Base-by-base conservation (phyloP, 1,284 basidiomycete species). In the Hortiboletus rubellus region DNA sequence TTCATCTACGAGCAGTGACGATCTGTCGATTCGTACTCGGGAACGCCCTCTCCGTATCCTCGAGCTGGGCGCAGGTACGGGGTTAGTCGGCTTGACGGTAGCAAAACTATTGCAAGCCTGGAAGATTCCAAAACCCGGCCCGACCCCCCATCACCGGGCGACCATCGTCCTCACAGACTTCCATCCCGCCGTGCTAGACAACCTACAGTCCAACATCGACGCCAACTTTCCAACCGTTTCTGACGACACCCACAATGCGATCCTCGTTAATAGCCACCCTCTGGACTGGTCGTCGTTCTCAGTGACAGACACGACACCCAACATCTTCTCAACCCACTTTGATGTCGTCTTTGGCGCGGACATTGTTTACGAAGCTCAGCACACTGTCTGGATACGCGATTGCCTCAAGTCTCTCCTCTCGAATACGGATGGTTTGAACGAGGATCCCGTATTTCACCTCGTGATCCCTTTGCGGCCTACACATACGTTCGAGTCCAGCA, bases 61-160 rank as follows among this genome's bases (percentile, higher is more conserved):
- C 14, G 94, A 96, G 71, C 80, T 96, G 0, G 94, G 94, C 6
- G 89, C 94, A 1, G 94, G 94, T 0, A 96, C 94, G 0, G 94
- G 94, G 0, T 77, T 96, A 9, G 85, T 94, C n/a, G 86, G 87
- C 56, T 71, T 94, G n/a, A 79, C 82, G 5, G 70, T 83, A 2
- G 84, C 80, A 33, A 84, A 83, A 52, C 60, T 87, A 0, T 71
- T 86, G 41, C 63, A 79, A 37, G 49, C 46, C 1, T 60, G 38
- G 11, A 50, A 27, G 27, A 27, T 52, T 54, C 38, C 36, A 52
- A 24, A 38, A 9, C 7, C 38, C n/a, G 27, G 44, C 9, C 18
- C 38, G 6, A 36, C 31, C n/a, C 12, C 6, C n/a, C 41, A 15
- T 30, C 54, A 38, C 27, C 56, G 36, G n/a, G 65, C 75, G 45